Evolutionary conservation across 495 filamentous ascomycete species (phyloP).

Genomic region (Amorphotheca resinae): DNA sequence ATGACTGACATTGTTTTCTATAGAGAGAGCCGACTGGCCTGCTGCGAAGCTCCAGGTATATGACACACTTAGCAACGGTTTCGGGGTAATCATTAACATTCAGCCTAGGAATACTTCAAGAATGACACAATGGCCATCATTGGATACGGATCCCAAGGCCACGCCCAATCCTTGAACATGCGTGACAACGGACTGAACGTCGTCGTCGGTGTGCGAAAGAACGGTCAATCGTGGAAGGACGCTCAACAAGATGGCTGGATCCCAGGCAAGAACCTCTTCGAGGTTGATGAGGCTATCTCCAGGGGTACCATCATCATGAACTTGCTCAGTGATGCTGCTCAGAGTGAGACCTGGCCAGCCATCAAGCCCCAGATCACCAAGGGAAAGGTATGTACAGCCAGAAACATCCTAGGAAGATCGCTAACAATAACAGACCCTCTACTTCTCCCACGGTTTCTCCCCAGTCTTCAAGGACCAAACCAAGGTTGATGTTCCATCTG

Average conservation of each 20-base stretch:
- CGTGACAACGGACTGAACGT: conserved; percentile 98
- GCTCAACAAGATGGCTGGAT: conserved; percentile 96
- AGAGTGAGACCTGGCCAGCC: conserved; percentile 93
- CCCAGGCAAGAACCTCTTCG: conserved; percentile 95
- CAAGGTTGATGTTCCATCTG: conserved; percentile 89
- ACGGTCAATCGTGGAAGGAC: conserved; percentile 96
- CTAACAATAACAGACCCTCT: conserved; percentile 59
- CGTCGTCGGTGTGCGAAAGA: conserved; percentile 95
- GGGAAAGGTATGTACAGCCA: conserved; percentile 58
- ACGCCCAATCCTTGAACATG: conserved; percentile 97
- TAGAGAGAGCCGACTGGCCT: conserved; percentile 97
- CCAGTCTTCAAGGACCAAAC: conserved; percentile 99
- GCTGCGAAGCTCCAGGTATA: conserved; percentile 86
- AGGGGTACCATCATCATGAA: conserved; percentile 98
- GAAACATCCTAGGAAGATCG: neutral
- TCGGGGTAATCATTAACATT: too few species aligned
- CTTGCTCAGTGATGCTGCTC: conserved; percentile 91
- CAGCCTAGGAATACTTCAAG: conserved; percentile 96
- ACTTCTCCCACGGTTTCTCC: conserved; percentile 99
- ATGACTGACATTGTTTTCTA: conserved; percentile 6
- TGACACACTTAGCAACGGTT: too few species aligned
- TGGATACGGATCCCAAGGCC: conserved; percentile 95
- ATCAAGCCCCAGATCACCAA: conserved; percentile 97
- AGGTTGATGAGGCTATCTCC: conserved; percentile 86
- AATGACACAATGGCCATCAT: conserved; percentile 98